Evolutionary conservation across 768 basidiomycete species (phyloP).

Genomic region (Jaapia argillacea): DNA sequence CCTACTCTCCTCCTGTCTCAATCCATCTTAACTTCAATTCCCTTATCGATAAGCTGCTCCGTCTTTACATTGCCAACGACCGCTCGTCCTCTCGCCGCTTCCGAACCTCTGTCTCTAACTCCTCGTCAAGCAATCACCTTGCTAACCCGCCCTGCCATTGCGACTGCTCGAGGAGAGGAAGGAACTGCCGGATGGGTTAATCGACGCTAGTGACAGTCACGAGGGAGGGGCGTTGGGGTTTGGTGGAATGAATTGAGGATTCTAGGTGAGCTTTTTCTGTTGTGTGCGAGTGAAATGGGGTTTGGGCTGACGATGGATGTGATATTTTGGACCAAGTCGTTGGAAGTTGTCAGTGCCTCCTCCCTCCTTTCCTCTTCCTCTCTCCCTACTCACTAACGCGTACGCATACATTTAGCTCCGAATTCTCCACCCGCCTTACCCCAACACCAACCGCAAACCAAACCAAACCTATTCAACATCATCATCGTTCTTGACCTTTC

Average conservation of each 20-base stretch:
- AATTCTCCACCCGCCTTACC: constrained; percentile 71
- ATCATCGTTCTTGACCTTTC: constrained; percentile 79
- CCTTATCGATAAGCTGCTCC: constrained; percentile 39
- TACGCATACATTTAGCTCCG: constrained; percentile 29
- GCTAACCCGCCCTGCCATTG: constrained; percentile 54
- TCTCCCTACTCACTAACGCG: constrained; percentile 10
- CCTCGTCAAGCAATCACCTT: constrained; percentile 61
- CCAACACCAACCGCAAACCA: constrained; percentile 68
- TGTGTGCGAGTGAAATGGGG: too few species aligned
- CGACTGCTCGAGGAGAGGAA: constrained; percentile 40
- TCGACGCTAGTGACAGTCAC: constrained; percentile 80
- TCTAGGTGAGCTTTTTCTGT: constrained; percentile 42
- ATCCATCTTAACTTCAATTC: neutral
- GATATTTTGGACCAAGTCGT: constrained; percentile 8
- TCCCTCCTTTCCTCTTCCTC: neutral
- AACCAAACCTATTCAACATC: constrained; percentile 75
- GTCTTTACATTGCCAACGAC: constrained; percentile 68
- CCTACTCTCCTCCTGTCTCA: neutral
- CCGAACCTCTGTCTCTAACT: constrained; percentile 58
- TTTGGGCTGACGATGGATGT: constrained; percentile 1
- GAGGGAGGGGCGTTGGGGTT: constrained; percentile 68
- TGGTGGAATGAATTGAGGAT: constrained; percentile 96
- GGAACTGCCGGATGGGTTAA: constrained; percentile 57
- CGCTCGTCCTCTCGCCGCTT: constrained; percentile 39
- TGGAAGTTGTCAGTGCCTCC: too few species aligned